Evolutionary conservation across 805 yeast species (phyloP), one percentile per base, ranked within the genome.

Genomic region (Starmerella bombicola): DNA sequence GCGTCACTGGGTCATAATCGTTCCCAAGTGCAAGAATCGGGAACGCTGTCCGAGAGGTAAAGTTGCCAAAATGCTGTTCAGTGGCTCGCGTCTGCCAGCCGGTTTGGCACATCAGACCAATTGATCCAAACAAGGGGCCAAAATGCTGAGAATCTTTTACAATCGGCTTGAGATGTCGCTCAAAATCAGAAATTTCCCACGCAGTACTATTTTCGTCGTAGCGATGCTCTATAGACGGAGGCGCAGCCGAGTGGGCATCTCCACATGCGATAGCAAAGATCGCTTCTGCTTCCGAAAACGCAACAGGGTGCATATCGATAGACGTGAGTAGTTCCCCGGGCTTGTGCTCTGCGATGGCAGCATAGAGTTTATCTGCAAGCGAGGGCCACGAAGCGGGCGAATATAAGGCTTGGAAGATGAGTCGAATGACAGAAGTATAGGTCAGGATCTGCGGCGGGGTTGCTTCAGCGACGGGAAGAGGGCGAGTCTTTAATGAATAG

Each of bases 1-100:
- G 54, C 3, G 54, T 48, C n/a, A 48, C 52, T 4, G 54, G 54
- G 33, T 51, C 55, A 30, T 38, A 46, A 16, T 48, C 50, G 25
- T 48, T 50, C n/a, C 53, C 51, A 15, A 49, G 29, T 1, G 41
- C 36, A 17, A 50, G 42, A 21, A 49, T 33, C 23, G 47, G 48
- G 35, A 38, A 41, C 16, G 38, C 17, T 5, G 48, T 45, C 10
- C 15, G 13, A 3, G 35, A 16, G 25, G 35, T 21, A 15, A 45
- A 37, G 20, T 30, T 25, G 10, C 42, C 46, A 5, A 13, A 15
- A 20, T 29, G 35, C 12, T 38, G 22, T 29, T 41, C 45, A n/a
- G 43, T 40, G 7, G 35, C 45, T 3, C 48, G 29, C 4, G 15
- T 15, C 12, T 22, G 32, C 48, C 48, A 45, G 8, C 21, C 23